These are phyloP conservation scores for Leccinum variicolor DNA, from an alignment of 768 basidiomycete genomes.

Conservation along the genomic window DNA sequence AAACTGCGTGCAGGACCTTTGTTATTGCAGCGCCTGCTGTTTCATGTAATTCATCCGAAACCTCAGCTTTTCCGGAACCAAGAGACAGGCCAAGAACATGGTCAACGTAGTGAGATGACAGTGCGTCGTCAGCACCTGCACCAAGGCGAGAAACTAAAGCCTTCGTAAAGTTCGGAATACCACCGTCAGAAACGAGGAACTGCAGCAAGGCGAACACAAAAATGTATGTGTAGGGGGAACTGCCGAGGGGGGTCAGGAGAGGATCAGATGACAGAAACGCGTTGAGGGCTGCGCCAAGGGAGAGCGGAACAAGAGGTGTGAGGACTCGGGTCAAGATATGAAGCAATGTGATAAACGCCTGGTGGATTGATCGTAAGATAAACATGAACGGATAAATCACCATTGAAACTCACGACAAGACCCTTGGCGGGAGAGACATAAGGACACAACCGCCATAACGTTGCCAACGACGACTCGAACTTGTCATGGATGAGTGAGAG, in stretches of 20 bases:
- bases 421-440: conserved; percentile 21
- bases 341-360: conserved; percentile 68
- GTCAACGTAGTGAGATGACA: conserved; percentile 62
- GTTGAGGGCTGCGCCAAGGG: conserved; percentile 48
- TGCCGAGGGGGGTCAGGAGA: conserved; percentile 22
- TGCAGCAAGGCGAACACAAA: conserved; percentile 65
- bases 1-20: conserved; percentile 13
- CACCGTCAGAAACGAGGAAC: conserved; percentile 75
- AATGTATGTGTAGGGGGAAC: conserved; percentile 67
- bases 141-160: conserved; percentile 85
- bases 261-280: conserved; percentile 17
- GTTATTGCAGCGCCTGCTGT: conserved; percentile 11
- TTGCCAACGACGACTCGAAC: conserved; percentile 14
- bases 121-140: conserved; percentile 79
- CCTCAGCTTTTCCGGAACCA: conserved; percentile 75
- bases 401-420: conserved; percentile 19
- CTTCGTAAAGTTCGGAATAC: conserved; percentile 65
- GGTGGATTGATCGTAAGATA: conserved; percentile 4
- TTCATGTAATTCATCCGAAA: conserved; percentile 54
- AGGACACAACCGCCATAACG: conserved; percentile 15
- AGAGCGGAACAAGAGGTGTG: conserved; percentile 67
- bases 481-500: conserved; percentile 1
- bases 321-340: conserved; percentile 74
- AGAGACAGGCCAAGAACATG: conserved; percentile 86
- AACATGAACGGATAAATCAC: neutral